Evolutionary conservation across 148 eudicot species (phyloP).

Genomic region (Spergularia bocconei): DNA sequence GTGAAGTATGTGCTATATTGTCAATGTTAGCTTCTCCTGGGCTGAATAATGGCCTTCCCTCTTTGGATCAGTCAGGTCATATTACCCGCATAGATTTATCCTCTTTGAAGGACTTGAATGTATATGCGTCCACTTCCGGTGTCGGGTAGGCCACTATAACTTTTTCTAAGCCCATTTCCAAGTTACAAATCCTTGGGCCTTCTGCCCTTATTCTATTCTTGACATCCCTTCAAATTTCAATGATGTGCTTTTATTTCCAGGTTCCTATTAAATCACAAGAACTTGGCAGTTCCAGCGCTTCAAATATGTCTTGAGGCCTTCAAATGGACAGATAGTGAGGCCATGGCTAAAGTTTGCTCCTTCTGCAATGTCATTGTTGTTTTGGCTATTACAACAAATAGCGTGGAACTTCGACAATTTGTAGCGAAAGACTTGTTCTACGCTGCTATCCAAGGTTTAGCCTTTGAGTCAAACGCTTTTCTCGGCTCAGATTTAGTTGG

Average conservation of each 20-base stretch:
- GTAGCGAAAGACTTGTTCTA: conserved; percentile 82
- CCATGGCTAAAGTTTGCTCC: conserved; percentile 63
- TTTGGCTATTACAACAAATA: conserved; percentile 57
- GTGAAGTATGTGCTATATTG: conserved; percentile 79
- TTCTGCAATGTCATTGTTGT: conserved; percentile 67
- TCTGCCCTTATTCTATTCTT: neutral
- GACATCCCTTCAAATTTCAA: neutral
- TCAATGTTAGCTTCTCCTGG: conserved; percentile 67
- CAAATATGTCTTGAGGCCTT: conserved; percentile 77
- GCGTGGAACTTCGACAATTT: conserved; percentile 70
- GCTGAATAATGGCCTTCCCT: conserved; percentile 70
- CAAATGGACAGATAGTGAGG: conserved; percentile 86
- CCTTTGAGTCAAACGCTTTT: conserved; percentile 82
- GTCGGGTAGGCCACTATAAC: conserved; percentile 60
- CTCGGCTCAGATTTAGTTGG: conserved; percentile 69
- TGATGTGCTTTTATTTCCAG: conserved; percentile 39
- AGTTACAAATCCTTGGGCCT: neutral
- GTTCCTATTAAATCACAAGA: conserved; percentile 60
- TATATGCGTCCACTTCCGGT: conserved; percentile 61
- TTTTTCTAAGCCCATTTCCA: neutral
- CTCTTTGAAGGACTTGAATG: conserved; percentile 59
- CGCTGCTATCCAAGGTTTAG: conserved; percentile 76
- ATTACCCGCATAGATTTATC: conserved; percentile 56
- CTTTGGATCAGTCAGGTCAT: conserved; percentile 75
- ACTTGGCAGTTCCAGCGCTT: conserved; percentile 71